Conservation (phyloP, 2,329 filamentous ascomycete species). For the Pochonia chlamydosporia region DNA sequence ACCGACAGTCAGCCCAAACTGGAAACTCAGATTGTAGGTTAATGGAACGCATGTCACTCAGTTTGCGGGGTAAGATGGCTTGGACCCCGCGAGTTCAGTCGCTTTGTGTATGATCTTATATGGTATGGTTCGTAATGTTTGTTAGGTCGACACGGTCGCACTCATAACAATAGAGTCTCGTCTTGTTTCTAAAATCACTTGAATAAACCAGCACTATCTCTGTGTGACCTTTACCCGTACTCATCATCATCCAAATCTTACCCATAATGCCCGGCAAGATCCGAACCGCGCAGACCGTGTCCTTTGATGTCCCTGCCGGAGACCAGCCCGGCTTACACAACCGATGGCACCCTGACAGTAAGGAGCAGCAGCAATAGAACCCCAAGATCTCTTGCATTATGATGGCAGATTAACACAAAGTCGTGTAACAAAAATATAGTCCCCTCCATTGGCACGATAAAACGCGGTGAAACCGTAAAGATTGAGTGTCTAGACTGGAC, state of each 20-base stretch:
- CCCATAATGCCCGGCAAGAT: slow-evolving; percentile 39
- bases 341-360: slow-evolving; percentile 88
- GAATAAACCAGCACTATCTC: background rate
- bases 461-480: slow-evolving; percentile 82
- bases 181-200: too few species aligned
- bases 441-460: slow-evolving; percentile 65
- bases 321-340: slow-evolving; percentile 72
- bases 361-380: slow-evolving; percentile 12
- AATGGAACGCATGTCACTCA: too few species aligned
- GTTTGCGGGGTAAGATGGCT: too few species aligned
- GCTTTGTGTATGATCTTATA: too few species aligned
- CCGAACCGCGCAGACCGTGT: slow-evolving; percentile 48
- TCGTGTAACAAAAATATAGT: slow-evolving; percentile 42
- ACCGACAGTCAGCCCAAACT: too few species aligned
- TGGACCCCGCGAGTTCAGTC: too few species aligned
- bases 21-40: too few species aligned
- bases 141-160: too few species aligned
- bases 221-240: background rate
- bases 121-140: too few species aligned
- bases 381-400: too few species aligned
- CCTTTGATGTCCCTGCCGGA: slow-evolving; percentile 60
- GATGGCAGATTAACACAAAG: background rate
- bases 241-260: background rate
- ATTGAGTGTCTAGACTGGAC: slow-evolving; percentile 90
- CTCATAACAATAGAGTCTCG: background rate